phyloP scores from a whole-genome alignment of 805 yeast genomes.

The Yamadazyma philogaea region DNA sequence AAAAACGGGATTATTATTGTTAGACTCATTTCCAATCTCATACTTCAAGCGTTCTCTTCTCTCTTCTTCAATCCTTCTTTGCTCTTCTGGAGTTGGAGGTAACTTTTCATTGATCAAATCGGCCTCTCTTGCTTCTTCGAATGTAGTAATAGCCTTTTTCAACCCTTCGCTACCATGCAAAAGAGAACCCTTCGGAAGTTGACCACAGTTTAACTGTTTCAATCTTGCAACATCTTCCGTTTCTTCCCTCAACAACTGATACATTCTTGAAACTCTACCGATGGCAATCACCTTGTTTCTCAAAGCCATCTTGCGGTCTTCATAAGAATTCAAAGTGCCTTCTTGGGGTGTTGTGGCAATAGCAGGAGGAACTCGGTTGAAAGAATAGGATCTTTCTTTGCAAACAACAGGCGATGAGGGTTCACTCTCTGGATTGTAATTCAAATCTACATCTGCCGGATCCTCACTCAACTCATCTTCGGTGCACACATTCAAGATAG shows the following conservation, averaged over 20 bases:
- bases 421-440: constrained; percentile 13
- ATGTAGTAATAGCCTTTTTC: constrained; percentile 61
- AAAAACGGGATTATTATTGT: constrained; percentile 30
- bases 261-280: constrained; percentile 94
- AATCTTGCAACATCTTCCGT: constrained; percentile 80
- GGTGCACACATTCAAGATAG: constrained; percentile 88
- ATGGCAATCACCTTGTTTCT: constrained; percentile 90
- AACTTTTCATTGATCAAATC: constrained; percentile 83
- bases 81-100: constrained; percentile 75
- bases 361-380: constrained; percentile 6
- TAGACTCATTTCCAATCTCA: constrained; percentile 29
- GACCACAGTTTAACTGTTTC: constrained; percentile 70
- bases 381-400: constrained; percentile 7
- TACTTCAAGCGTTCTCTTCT: constrained; percentile 42
- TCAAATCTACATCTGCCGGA: constrained; percentile 45
- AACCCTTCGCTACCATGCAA: constrained; percentile 82
- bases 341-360: background rate
- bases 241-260: constrained; percentile 81
- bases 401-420: constrained; percentile 18
- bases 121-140: constrained; percentile 78
- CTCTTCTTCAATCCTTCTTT: constrained; percentile 43
- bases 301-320: constrained; percentile 48
- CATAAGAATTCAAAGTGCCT: constrained; percentile 18
- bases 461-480: constrained; percentile 89
- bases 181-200: constrained; percentile 80